These are phyloP conservation scores for Paecilomyces formosus DNA, from an alignment of 2,329 filamentous ascomycete species.

Conservation along the genomic window DNA sequence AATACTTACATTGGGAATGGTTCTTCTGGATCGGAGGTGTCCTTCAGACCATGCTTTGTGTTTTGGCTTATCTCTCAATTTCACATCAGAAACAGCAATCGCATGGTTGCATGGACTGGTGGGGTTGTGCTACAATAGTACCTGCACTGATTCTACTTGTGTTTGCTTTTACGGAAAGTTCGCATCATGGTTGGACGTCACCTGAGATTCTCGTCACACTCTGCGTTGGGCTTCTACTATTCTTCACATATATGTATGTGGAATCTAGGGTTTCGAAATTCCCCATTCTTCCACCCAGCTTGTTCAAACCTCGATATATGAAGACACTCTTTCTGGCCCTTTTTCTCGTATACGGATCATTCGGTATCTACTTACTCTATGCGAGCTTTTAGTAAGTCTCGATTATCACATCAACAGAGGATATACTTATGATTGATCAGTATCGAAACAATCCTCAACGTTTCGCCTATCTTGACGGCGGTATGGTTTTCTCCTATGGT, in stretches of 20 bases:
- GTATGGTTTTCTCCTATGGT: slow-evolving; percentile 64
- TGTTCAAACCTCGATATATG: slow-evolving; percentile 66
- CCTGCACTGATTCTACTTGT: slow-evolving; percentile 42
- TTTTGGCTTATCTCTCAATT: slow-evolving; percentile 33
- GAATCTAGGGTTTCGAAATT: slow-evolving; percentile 63
- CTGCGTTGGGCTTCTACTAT: slow-evolving; percentile 52
- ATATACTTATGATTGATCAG: slow-evolving; percentile 25
- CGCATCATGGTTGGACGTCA: slow-evolving; percentile 66
- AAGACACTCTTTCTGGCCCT: slow-evolving; percentile 51
- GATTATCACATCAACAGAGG: too few relatives aligned
- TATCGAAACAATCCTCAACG: slow-evolving; percentile 53
- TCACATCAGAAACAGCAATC: slow-evolving; percentile 34
- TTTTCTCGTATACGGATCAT: slow-evolving; percentile 60
- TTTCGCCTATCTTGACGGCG: slow-evolving; percentile 55
- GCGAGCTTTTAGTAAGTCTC: slow-evolving; percentile 56
- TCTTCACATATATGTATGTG: slow-evolving; percentile 58
- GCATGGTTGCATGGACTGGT: slow-evolving; percentile 60
- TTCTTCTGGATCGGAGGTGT: slow-evolving; percentile 62
- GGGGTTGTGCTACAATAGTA: slow-evolving; percentile 54
- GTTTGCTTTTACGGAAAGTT: slow-evolving; percentile 59
- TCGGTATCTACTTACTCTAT: slow-evolving; percentile 64
- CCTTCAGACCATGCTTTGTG: slow-evolving; percentile 40
- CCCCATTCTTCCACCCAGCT: slow-evolving; percentile 58
- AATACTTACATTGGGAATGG: slow-evolving; percentile 54
- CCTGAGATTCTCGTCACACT: slow-evolving; percentile 62